These are phyloP conservation scores for Didymella exigua DNA, from an alignment of 2,329 filamentous ascomycete genomes.

Conservation along the genomic window DNA sequence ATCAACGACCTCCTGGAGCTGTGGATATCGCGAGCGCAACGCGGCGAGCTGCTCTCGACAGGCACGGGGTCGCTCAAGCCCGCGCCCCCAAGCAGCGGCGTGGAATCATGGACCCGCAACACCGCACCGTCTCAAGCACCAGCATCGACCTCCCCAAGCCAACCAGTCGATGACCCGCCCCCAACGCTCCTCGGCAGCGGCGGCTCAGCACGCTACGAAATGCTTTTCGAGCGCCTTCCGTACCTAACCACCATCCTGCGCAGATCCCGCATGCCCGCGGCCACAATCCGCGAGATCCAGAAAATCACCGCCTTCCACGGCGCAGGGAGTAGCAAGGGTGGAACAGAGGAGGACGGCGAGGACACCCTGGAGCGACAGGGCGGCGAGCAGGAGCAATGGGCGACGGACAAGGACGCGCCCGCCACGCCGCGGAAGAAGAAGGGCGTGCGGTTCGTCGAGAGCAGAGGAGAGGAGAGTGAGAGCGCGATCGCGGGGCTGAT, in stretches of 20 bases:
- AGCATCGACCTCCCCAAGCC: neutral
- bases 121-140: conserved; percentile 20
- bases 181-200: conserved; percentile 63
- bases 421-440: conserved; percentile 30
- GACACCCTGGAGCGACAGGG: conserved; percentile 26
- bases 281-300: conserved; percentile 63
- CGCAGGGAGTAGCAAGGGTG: conserved; percentile 25
- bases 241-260: conserved; percentile 74
- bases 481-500: conserved; percentile 29
- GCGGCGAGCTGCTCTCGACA: conserved; percentile 40
- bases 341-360: conserved; percentile 39
- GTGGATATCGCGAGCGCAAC: conserved; percentile 66
- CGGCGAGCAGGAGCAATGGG: conserved; percentile 48
- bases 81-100: conserved; percentile 41
- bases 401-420: conserved; percentile 49
- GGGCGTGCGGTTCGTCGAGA: conserved; percentile 3
- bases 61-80: conserved; percentile 34
- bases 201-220: conserved; percentile 68
- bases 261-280: conserved; percentile 36
- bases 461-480: conserved; percentile 20
- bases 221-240: conserved; percentile 84
- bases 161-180: conserved; percentile 21
- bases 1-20: conserved; percentile 74
- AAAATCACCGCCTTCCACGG: conserved; percentile 69
- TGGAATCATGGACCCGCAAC: conserved; percentile 47